Percentiles rank a stretch among this genome's conserved stretches.
phyloP scores from a whole-genome alignment of 2,329 filamentous ascomycete genomes.

The Hypoxylon sp. region DNA sequence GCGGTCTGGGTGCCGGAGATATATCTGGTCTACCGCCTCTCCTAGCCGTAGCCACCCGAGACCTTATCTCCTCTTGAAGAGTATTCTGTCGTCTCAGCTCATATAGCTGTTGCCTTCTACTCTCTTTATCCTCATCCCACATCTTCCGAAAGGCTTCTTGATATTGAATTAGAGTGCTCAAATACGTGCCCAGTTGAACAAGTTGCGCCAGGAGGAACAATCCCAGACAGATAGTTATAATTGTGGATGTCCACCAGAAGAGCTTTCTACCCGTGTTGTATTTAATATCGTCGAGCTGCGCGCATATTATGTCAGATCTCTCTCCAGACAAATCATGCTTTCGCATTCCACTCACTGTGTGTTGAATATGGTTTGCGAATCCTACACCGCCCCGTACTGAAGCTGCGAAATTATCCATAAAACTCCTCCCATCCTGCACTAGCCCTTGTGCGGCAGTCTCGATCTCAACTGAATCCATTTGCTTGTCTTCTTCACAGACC shows the following conservation, averaged over 20 bases:
- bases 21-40: no score
- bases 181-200: constrained; percentile 36
- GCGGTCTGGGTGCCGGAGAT: neutral
- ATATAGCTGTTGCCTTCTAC: constrained; percentile 15
- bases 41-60: neutral
- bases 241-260: constrained; percentile 49
- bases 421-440: neutral
- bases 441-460: neutral
- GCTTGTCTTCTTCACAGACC: neutral
- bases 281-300: constrained; percentile 43
- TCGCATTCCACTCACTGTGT: constrained; percentile 17
- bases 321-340: neutral
- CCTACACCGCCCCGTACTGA: neutral
- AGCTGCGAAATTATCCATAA: constrained; percentile 12
- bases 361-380: constrained; percentile 17
- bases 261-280: constrained; percentile 38
- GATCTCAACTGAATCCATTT: neutral
- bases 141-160: constrained; percentile 45
- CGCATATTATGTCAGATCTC: neutral
- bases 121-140: constrained; percentile 47
- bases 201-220: constrained; percentile 45
- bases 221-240: constrained; percentile 37
- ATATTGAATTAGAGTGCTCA: constrained; percentile 39
- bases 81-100: constrained; percentile 23
- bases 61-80: constrained; percentile 3